These are phyloP conservation scores for Withania somnifera DNA, from an alignment of 305 asterid species.

Conservation along the genomic window DNA sequence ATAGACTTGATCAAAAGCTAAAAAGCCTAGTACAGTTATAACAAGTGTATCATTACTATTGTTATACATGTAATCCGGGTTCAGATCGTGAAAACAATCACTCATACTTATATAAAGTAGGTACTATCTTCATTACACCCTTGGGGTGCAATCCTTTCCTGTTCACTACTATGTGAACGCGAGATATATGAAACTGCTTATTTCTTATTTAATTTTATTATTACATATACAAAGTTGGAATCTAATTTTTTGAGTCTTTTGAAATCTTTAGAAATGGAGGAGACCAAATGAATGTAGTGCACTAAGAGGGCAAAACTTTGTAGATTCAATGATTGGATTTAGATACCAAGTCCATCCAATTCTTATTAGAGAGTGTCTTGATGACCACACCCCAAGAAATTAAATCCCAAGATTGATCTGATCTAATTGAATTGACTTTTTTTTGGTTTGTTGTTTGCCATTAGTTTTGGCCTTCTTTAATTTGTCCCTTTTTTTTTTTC, in stretches of 20 bases:
- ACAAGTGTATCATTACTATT: background rate
- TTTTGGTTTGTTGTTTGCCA: conserved; percentile 69
- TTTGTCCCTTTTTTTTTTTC: conserved; percentile 10
- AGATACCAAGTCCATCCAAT: conserved; percentile 36
- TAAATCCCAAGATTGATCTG: conserved; percentile 32
- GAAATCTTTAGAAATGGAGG: conserved; percentile 15
- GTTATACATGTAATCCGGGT: background rate
- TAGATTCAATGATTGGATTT: conserved; percentile 52
- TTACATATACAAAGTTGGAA: background rate
- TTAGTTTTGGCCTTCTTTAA: conserved; percentile 27
- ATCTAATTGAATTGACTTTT: conserved; percentile 33
- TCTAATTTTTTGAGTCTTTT: conserved; percentile 10
- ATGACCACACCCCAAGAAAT: conserved; percentile 38
- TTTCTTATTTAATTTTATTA: too few relatives aligned
- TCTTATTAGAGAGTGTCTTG: conserved; percentile 10
- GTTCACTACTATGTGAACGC: too few relatives aligned
- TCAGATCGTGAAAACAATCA: too few relatives aligned
- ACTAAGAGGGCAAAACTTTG: conserved; percentile 29
- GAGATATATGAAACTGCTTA: too few relatives aligned
- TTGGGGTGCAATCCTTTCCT: too few relatives aligned
- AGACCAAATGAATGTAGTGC: conserved; percentile 22
- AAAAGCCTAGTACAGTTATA: background rate
- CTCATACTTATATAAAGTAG: too few relatives aligned
- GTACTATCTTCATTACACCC: too few relatives aligned
- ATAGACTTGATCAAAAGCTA: background rate